Conservation (phyloP, 2,329 filamentous ascomycete species). For the Thelonectria olida region DNA sequence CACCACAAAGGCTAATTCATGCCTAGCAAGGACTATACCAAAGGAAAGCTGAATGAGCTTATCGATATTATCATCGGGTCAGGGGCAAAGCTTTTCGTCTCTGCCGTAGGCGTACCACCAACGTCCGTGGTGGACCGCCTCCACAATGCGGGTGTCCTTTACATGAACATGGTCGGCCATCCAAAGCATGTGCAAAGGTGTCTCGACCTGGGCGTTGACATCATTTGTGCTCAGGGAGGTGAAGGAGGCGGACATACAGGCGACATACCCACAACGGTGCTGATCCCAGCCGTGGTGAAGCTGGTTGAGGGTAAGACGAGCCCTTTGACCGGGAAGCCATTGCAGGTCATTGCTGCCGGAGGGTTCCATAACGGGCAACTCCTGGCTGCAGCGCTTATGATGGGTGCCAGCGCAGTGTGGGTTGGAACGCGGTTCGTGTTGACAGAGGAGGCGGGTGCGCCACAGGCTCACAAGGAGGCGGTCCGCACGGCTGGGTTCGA, state of each 20-base stretch:
- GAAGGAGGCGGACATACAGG: constrained; percentile 98
- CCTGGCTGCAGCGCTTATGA: constrained; percentile 88
- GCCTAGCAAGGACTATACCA: constrained; percentile 96
- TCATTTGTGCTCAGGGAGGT: constrained; percentile 98
- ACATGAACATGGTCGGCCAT: constrained; percentile 99
- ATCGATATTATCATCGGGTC: constrained; percentile 92
- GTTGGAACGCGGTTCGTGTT: constrained; percentile 96
- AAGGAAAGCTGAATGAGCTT: constrained; percentile 94
- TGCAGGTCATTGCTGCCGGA: constrained; percentile 92
- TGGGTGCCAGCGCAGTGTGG: constrained; percentile 94
- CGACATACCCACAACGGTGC: constrained; percentile 88
- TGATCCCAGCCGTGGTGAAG: constrained; percentile 92
- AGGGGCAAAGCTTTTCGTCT: constrained; percentile 93
- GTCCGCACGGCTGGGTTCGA: constrained; percentile 91
- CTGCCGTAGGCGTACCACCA: constrained; percentile 92
- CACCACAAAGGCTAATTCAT: constrained; percentile 4
- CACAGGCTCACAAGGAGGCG: constrained; percentile 93
- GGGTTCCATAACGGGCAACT: constrained; percentile 94
- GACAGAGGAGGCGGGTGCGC: constrained; percentile 91
- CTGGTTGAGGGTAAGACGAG: constrained; percentile 81
- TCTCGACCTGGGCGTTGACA: constrained; percentile 88
- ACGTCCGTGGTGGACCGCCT: constrained; percentile 89
- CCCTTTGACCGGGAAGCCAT: constrained; percentile 87
- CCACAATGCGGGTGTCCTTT: constrained; percentile 86
- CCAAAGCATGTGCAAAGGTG: constrained; percentile 99